Evolutionary conservation across 192 early-diverging fungal species (phyloP), one percentile per base, ranked within the genome.

Genomic region (Backusella circina): DNA sequence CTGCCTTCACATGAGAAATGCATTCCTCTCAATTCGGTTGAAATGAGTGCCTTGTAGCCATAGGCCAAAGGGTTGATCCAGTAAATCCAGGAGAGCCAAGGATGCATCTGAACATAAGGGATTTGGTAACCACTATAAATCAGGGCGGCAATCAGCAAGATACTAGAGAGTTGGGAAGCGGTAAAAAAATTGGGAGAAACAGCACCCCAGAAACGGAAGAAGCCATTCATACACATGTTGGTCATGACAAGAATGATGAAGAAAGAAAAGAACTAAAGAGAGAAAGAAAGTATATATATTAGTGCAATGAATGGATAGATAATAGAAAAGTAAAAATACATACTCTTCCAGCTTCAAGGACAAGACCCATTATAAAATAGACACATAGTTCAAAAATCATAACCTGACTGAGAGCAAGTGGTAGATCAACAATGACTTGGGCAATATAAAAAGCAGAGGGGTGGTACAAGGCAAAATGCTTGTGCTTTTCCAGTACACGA

Each of bases 21-120:
- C 37, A 54, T 54, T 3, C 76, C 80, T 35, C 61, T 81, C 67
- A 92, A 88, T 84, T 94, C 93, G 75, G 91, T 93, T 47, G 84
- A 84, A 83, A 92, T 80, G n/a, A 94, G 80, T 13, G 89, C 87
- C 73, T 87, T 88, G 79, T 89, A 89, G 23, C 89, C 91, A 74
- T 93, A 94, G 0, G 87, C 86, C 35, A 93, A 77, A 18, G 91
- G 91, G 64, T 92, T 91, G 38, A 93, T 90, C 85, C 86, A 92
- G 81, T 84, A 88, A 70, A 93, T 87, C 33, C 73, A 73, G 3
- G 80, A 76, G n/a, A 91, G 82, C 90, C 88, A 89, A 15, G 88
- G 85, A 18, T 88, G 83, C 89, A 93, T 91, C 3, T 79, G 75
- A 26, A 74, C 75, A 68, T 83, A 85, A 1, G 90, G 89, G 76